Evolutionary conservation across 441 rosid genomes (phyloP), one percentile per base, ranked within the genome.

Genomic region (Eruca vesicaria): DNA sequence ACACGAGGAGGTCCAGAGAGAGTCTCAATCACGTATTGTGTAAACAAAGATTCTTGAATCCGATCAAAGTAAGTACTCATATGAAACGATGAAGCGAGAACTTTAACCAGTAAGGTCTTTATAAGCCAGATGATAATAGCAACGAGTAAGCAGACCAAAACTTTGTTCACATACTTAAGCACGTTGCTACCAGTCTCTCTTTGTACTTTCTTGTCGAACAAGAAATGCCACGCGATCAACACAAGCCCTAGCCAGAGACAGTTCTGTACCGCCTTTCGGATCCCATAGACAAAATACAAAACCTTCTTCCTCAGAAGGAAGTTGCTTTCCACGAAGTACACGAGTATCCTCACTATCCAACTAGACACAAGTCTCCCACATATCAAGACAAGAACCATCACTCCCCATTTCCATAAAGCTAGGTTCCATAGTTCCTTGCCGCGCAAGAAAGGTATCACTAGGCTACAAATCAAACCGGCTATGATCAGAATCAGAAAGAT

Each of bases 361-460:
- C 91, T 86, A 0, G 91, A 87, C 53, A 89, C 86, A 65, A 89
- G 74, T 33, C 93, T 84, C 16, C 93, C 93, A 76, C 93, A 89
- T 8, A 88, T 85, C 79, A 87, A 80, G 14, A 86, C 88, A 81
- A 84, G 83, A 58, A 83, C 74, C 86, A 86, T 33, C 50, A 86
- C 82, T 61, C 79, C 89, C 91, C 91, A 87, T 77, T 87, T 87
- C 91, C 89, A 87, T 8, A 87, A 67, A 66, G 77, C 73, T 21
- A 87, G 82, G 20, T 78, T 78, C 88, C 86, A 86, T 18, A 86
- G 71, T 63, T 55, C 28, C 84, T 76, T 83, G n/a, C 41, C 14
- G 14, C 80, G 84, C 57, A 79, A 73, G 71, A 33, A 63, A 28
- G 78, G 81, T 62, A 83, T 72, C 0, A 82, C 66, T 0, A 86